These are phyloP conservation scores for Planoprotostelium fungivorum DNA, from an alignment of 78 protist species.

Conservation along the genomic window DNA sequence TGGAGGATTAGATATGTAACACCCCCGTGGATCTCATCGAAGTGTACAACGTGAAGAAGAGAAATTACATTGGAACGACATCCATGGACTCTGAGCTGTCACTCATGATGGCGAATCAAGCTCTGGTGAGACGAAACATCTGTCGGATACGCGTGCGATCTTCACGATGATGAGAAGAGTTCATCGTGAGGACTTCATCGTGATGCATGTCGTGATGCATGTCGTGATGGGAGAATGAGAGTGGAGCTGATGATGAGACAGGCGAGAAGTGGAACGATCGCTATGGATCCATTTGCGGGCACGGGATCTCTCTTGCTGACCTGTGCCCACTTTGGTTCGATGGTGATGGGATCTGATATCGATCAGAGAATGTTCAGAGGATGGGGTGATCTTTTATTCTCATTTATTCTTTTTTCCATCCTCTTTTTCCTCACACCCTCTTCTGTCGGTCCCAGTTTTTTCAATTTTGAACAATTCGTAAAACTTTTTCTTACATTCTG, in stretches of 20 bases:
- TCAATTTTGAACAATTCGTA: neutral
- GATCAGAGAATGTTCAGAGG: conserved; percentile 47
- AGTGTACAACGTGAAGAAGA: conserved; percentile 24
- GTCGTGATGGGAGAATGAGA: too few relatives aligned
- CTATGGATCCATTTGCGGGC: conserved; percentile 76
- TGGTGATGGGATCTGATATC: conserved; percentile 72
- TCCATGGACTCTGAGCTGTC: conserved; percentile 77
- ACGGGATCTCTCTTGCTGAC: conserved; percentile 57
- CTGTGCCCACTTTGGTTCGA: conserved; percentile 74
- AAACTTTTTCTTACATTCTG: neutral
- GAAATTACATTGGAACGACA: conserved; percentile 75
- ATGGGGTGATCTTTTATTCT: neutral
- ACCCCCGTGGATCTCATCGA: conserved; percentile 9
- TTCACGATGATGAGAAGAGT: too few relatives aligned
- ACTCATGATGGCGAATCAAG: conserved; percentile 67
- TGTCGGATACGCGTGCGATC: too few relatives aligned
- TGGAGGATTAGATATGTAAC: neutral
- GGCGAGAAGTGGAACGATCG: conserved; percentile 14
- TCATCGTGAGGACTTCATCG: too few relatives aligned
- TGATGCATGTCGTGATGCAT: too few relatives aligned
- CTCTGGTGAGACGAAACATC: too few relatives aligned
- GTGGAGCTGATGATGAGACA: too few relatives aligned
- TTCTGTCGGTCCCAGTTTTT: too few relatives aligned
- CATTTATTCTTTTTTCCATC: neutral
- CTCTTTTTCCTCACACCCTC: neutral